Percentiles rank a stretch among this genome's conserved stretches.
phyloP scores from a whole-genome alignment of 2,329 filamentous ascomycete species.

The Cordyceps fumosorosea region DNA sequence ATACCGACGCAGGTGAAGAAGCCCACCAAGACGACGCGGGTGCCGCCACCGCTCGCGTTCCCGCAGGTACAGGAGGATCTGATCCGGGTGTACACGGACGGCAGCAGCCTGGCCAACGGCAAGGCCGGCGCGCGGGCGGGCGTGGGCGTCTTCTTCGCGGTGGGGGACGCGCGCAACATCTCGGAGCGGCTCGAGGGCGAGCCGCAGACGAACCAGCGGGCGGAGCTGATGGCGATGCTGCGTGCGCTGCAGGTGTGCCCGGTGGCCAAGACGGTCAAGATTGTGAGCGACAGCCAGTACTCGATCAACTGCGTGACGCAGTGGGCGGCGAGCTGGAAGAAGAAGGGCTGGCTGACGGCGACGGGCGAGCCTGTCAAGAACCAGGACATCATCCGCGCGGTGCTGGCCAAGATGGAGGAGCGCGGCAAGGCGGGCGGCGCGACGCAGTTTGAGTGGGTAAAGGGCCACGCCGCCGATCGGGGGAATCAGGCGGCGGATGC shows the following conservation, averaged over 20 bases:
- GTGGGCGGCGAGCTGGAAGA: conserved; percentile 75
- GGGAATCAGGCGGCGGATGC: conserved; percentile 79
- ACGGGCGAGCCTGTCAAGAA: conserved; percentile 72
- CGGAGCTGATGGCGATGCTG: conserved; percentile 84
- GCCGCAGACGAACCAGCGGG: conserved; percentile 87
- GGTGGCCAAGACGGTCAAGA: conserved; percentile 60
- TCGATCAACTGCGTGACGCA: conserved; percentile 81
- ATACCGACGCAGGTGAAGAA: conserved; percentile 12
- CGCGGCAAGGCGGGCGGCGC: conserved; percentile 51
- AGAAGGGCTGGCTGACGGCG: conserved; percentile 70
- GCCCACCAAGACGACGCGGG: conserved; percentile 16
- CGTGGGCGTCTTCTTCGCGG: conserved; percentile 58
- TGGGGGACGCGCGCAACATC: conserved; percentile 53
- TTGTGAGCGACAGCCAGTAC: conserved; percentile 87
- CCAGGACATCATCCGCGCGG: conserved; percentile 70
- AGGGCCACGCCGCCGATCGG: conserved; percentile 66
- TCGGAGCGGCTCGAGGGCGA: conserved; percentile 69
- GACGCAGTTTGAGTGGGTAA: conserved; percentile 81
- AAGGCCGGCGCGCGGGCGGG: conserved; percentile 48
- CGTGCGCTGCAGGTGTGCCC: conserved; percentile 75
- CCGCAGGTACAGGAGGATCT: conserved; percentile 21
- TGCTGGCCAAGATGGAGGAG: conserved; percentile 65
- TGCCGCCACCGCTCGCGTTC: conserved; percentile 10
- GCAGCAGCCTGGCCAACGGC: conserved; percentile 55
- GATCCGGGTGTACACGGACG: conserved; percentile 54